Percentiles rank a stretch among this genome's conserved stretches.
Conservation (phyloP, 352 stramenopile species). For the Elongisporangium undulatum region DNA sequence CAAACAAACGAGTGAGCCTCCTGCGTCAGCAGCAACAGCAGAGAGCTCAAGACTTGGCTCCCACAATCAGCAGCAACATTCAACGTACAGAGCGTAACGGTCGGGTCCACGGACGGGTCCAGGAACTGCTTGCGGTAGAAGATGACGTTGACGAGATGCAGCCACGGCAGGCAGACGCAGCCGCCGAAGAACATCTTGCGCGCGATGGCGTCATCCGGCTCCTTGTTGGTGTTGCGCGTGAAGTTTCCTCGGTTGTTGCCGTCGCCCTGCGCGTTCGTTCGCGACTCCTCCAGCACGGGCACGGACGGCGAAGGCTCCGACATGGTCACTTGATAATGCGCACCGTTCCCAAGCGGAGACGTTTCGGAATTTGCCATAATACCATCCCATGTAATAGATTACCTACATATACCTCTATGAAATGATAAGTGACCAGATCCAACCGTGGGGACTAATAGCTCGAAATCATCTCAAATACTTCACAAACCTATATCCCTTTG, state of each 20-base stretch:
- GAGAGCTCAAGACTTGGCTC: neutral
- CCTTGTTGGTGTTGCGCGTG: conserved; percentile 81
- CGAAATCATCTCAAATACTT: conserved; percentile 7
- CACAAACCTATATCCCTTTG: neutral
- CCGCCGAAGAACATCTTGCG: conserved; percentile 86
- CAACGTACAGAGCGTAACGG: conserved; percentile 72
- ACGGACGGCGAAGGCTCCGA: conserved; percentile 23
- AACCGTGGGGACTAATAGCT: too few species aligned
- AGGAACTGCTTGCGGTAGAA: conserved; percentile 81
- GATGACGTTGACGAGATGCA: conserved; percentile 80
- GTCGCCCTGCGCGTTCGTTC: conserved; percentile 10
- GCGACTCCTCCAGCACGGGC: conserved; percentile 51
- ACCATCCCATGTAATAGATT: neutral
- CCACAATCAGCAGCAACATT: neutral
- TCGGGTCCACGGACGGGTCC: conserved; percentile 55
- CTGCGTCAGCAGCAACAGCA: neutral
- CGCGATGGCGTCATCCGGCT: conserved; percentile 64
- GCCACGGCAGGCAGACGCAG: conserved; percentile 66
- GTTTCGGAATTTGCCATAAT: neutral
- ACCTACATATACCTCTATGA: conserved; percentile 12
- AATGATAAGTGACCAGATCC: neutral
- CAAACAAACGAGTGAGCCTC: neutral
- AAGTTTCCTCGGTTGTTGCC: conserved; percentile 85
- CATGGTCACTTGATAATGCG: conserved; percentile 11
- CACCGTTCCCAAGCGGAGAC: neutral